Evolutionary conservation across 1,139 yeast species (phyloP).

Genomic region (Hemisphaericaspora lyxosophila): DNA sequence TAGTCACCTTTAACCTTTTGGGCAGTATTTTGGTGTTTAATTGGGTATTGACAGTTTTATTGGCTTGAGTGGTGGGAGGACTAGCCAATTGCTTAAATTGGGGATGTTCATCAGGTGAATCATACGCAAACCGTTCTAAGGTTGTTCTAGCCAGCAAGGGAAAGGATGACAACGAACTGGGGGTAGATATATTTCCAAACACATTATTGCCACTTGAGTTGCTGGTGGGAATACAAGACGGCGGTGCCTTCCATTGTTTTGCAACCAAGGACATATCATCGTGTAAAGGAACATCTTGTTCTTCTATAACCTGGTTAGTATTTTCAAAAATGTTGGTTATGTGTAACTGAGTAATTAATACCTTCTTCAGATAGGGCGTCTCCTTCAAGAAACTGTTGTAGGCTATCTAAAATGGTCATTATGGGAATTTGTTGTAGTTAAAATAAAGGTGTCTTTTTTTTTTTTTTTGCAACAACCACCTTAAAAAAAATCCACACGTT

Average conservation of each 20-base stretch:
- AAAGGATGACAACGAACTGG: background rate
- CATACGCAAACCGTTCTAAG: slow-evolving; percentile 3
- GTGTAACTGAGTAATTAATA: slow-evolving; percentile 8
- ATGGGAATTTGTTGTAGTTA: background rate
- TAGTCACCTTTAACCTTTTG: slow-evolving; percentile 6
- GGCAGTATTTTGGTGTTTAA: background rate
- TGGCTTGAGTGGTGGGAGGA: background rate
- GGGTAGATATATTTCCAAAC: background rate
- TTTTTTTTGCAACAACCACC: slow-evolving; percentile 12
- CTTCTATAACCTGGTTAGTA: too few species aligned
- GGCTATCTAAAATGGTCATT: slow-evolving; percentile 14
- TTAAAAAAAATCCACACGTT: too few species aligned
- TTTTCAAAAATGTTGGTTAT: too few species aligned
- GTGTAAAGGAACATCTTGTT: too few species aligned
- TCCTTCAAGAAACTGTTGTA: slow-evolving; percentile 11
- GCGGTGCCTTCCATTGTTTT: background rate
- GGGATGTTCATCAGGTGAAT: too few species aligned
- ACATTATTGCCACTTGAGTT: background rate
- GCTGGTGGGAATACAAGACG: background rate
- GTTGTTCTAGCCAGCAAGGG: slow-evolving; percentile 6
- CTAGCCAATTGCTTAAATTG: background rate
- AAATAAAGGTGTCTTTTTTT: too few species aligned
- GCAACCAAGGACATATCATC: too few species aligned
- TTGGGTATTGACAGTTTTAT: background rate
- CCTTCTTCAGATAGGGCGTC: slow-evolving; percentile 11